A percentile compares a stretch with the other conserved stretches of the same genome.
These are phyloP conservation scores for Camelina laxa DNA, from an alignment of 345 rosid genomes.

Conservation along the genomic window DNA sequence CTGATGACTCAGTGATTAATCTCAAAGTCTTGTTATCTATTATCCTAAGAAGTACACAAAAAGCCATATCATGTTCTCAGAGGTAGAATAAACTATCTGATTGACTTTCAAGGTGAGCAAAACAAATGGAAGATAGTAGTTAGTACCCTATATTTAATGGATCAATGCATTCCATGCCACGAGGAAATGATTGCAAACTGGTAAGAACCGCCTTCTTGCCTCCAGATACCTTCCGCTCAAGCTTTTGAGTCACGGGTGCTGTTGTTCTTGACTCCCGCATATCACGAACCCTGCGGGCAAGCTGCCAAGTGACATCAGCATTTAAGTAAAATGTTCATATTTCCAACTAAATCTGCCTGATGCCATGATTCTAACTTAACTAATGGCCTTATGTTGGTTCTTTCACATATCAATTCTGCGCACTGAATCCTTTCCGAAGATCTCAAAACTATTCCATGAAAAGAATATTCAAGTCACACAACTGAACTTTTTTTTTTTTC, in stretches of 20 bases:
- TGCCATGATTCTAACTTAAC: slow-evolving; percentile 15
- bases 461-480: not conserved
- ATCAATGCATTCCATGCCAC: slow-evolving; percentile 94
- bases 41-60: slow-evolving; percentile 59
- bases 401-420: slow-evolving; percentile 10
- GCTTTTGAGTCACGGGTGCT: slow-evolving; percentile 76
- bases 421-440: not conserved
- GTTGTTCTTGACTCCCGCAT: slow-evolving; percentile 93
- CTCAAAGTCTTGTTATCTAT: slow-evolving; percentile 83
- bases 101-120: slow-evolving; percentile 12
- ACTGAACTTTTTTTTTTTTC: not conserved
- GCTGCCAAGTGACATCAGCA: slow-evolving; percentile 53
- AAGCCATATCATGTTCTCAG: not conserved
- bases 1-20: slow-evolving; percentile 77
- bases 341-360: slow-evolving; percentile 5
- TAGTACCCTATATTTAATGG: slow-evolving; percentile 86
- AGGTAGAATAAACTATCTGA: not conserved
- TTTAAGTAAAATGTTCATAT: slow-evolving; percentile 5
- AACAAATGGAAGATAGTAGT: slow-evolving; percentile 20
- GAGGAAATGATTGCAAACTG: slow-evolving; percentile 78
- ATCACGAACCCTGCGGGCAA: slow-evolving; percentile 88
- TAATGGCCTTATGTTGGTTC: not conserved
- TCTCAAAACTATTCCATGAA: not conserved
- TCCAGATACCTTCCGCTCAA: slow-evolving; percentile 60
- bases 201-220: slow-evolving; percentile 54